Evolutionary conservation across 1,139 yeast species (phyloP), one percentile per base, ranked within the genome.

Genomic region (Waltiozyma sp.): DNA sequence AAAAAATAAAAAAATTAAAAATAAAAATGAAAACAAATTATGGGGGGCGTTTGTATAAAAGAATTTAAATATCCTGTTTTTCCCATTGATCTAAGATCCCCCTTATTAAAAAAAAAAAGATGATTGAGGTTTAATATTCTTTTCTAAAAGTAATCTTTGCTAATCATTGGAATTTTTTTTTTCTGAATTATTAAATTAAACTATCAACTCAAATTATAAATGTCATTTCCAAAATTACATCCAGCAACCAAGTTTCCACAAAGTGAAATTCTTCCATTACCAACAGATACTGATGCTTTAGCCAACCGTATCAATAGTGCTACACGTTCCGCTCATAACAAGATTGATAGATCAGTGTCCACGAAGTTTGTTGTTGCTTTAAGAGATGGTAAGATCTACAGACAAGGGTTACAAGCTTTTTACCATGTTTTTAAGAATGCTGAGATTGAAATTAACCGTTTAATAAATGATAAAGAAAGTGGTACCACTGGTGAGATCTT

Each of bases 391-490:
- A 77, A 75, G 51, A 77, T 84, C 38, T 86, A 80, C 65, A 75
- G 93, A 60, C 94, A 85, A 60, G 93, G 91, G 16, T 67, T 85
- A 45, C 87, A 81, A 58, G 72, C 82, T 44, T 85, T 80, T 60
- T 86, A 81, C 62, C 89, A 81, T 57, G 77, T 83, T 13, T 86
- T 84, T 65, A 70, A 70, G 37, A 69, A 85, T 16, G 77, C 84
- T 46, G 95, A 86, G 60, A 67, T 65, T 40, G 60, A 74, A 40
- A 62, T 82, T 47, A 62, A 66, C 42, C 58, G 68, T 43, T 80
- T 79, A 51, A 60, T 77, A 40, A 64, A 64, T 26, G 64, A 55
- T 35, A 52, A 57, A 31, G 64, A 64, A 40, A 65, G 65, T 43
- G 56, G 63, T 14, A 71, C 73, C 43, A 56, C 62, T 38, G 61